A percentile compares a stretch with the other conserved stretches of the same genome.
Evolutionary conservation across 257 asterid species (phyloP).

Genomic region (Eustoma russellianum): DNA sequence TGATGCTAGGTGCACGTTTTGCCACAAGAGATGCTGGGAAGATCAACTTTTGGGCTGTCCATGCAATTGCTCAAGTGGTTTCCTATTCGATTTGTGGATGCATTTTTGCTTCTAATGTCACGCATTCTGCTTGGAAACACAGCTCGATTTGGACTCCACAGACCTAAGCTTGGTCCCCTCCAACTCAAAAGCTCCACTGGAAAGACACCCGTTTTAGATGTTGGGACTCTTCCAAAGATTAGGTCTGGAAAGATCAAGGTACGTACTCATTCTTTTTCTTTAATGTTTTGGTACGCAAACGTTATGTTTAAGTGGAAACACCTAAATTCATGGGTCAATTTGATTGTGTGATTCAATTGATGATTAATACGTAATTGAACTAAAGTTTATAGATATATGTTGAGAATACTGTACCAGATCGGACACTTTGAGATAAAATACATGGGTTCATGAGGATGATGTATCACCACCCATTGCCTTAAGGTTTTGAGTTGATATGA

Average conservation of each 20-base stretch:
- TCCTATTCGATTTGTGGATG: conserved; percentile 25
- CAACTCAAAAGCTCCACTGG: conserved; percentile 22
- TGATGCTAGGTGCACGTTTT: conserved; percentile 25
- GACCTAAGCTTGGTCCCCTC: conserved; percentile 31
- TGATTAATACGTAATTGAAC: too few relatives aligned
- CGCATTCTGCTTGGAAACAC: conserved; percentile 27
- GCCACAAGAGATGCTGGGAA: conserved; percentile 32
- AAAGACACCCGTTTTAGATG: conserved; percentile 33
- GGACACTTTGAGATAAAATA: too few relatives aligned
- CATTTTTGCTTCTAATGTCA: conserved; percentile 19
- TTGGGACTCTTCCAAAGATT: conserved; percentile 22
- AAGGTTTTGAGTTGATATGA: too few relatives aligned
- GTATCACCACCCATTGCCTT: too few relatives aligned
- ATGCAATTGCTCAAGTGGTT: conserved; percentile 29
- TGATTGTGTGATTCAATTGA: too few relatives aligned
- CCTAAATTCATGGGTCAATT: too few relatives aligned
- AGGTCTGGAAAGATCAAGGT: conserved; percentile 28
- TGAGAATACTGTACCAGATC: too few relatives aligned
- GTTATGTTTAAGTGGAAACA: too few relatives aligned
- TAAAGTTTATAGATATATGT: too few relatives aligned
- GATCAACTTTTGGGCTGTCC: conserved; percentile 36
- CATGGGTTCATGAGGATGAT: too few relatives aligned
- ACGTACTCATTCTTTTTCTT: too few relatives aligned
- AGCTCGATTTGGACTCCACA: conserved; percentile 14
- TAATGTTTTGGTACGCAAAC: background rate